phyloP scores from a whole-genome alignment of 1,139 yeast genomes.

The Candida sp. region DNA sequence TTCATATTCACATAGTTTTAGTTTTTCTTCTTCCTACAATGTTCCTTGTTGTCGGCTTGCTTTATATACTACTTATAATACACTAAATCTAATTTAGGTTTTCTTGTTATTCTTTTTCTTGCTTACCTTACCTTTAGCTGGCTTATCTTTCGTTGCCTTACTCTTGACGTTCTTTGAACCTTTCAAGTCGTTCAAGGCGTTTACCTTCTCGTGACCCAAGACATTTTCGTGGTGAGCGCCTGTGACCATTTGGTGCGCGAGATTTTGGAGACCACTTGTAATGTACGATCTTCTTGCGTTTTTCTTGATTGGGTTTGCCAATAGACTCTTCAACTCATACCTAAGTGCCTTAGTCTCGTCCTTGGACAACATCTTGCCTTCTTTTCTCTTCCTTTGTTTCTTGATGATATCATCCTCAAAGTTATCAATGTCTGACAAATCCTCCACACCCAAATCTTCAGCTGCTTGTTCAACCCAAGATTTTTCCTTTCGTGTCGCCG shows the following conservation, averaged over 20 bases:
- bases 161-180: constrained; percentile 24
- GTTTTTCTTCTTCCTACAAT: neutral
- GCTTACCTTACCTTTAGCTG: constrained; percentile 14
- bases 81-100: constrained; percentile 2
- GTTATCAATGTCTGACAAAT: constrained; percentile 58
- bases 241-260: constrained; percentile 82
- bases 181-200: constrained; percentile 73
- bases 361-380: constrained; percentile 55
- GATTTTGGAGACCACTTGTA: constrained; percentile 82
- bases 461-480: constrained; percentile 92
- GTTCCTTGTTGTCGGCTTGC: neutral
- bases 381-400: constrained; percentile 65
- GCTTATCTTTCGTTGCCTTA: constrained; percentile 19
- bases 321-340: constrained; percentile 58
- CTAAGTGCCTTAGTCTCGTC: constrained; percentile 53
- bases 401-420: constrained; percentile 70
- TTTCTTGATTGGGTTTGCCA: constrained; percentile 65
- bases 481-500: constrained; percentile 70
- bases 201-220: constrained; percentile 68
- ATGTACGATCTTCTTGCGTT: constrained; percentile 76
- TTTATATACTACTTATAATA: constrained; percentile 3
- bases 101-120: neutral
- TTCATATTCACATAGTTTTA: neutral
- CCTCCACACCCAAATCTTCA: constrained; percentile 87
- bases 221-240: constrained; percentile 74